These are phyloP conservation scores for Lipomyces japonicus DNA, from an alignment of 805 yeast species.

Conservation along the genomic window DNA sequence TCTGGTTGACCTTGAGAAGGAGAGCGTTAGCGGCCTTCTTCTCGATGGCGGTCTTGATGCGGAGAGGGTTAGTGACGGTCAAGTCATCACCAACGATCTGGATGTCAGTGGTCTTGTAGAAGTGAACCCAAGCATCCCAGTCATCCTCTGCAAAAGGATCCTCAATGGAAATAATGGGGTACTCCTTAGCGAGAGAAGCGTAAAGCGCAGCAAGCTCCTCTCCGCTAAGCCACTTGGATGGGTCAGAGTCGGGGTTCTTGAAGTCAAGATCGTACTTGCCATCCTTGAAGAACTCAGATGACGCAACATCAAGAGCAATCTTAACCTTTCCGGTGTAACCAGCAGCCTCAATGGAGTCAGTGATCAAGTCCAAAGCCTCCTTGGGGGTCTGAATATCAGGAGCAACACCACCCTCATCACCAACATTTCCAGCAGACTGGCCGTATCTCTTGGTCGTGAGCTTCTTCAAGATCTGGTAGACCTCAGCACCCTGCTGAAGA, in stretches of 20 bases:
- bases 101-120: conserved; percentile 51
- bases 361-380: conserved; percentile 95
- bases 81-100: conserved; percentile 98
- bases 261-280: conserved; percentile 97
- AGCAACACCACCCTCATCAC: conserved; percentile 99
- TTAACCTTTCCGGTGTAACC: conserved; percentile 92
- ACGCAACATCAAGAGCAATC: conserved; percentile 95
- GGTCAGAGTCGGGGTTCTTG: conserved; percentile 93
- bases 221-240: conserved; percentile 87
- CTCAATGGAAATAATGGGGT: conserved; percentile 98
- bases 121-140: conserved; percentile 97
- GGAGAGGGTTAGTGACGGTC: conserved; percentile 95
- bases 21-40: conserved; percentile 93
- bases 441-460: conserved; percentile 94
- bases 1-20: conserved; percentile 97
- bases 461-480: conserved; percentile 93
- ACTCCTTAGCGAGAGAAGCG: conserved; percentile 71
- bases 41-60: conserved; percentile 94
- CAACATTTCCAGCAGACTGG: conserved; percentile 98
- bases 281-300: conserved; percentile 96
- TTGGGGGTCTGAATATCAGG: conserved; percentile 93
- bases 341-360: conserved; percentile 82
- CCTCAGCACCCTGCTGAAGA: conserved; percentile 94
- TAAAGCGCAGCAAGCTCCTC: conserved; percentile 81
- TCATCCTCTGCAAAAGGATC: conserved; percentile 99